Conservation (phyloP, 2,329 filamentous ascomycete species). For the Didymella glomerata region DNA sequence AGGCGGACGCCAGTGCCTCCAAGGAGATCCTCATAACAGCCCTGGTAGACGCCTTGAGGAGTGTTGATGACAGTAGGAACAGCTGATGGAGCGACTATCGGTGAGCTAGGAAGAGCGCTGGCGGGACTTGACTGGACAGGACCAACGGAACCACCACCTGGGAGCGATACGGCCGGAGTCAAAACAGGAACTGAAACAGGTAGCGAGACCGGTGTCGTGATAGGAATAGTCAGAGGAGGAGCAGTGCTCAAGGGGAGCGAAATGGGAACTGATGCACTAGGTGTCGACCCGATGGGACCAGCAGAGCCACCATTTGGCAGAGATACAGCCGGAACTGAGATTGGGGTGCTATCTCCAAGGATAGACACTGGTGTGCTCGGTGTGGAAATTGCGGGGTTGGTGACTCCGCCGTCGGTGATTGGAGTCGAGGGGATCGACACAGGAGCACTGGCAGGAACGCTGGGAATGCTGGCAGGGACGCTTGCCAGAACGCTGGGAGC, state of each 20-base stretch:
- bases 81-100: neutral
- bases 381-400: neutral
- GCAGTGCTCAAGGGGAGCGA: neutral
- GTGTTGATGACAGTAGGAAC: neutral
- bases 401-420: neutral
- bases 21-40: slow-evolving; percentile 5
- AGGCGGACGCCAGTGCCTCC: neutral
- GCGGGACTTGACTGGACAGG: neutral
- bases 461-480: neutral
- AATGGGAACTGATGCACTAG: neutral
- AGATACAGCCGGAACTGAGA: neutral
- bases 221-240: neutral
- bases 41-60: neutral
- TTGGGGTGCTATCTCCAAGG: neutral
- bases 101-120: neutral
- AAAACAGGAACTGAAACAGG: neutral
- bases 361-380: neutral
- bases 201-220: neutral
- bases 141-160: neutral
- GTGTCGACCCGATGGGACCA: neutral
- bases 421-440: neutral
- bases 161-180: neutral
- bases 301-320: neutral
- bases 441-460: neutral
- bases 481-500: too few relatives aligned